Base-by-base conservation (phyloP, 2,329 filamentous ascomycete species). In the Stachybotrys echinatus region DNA sequence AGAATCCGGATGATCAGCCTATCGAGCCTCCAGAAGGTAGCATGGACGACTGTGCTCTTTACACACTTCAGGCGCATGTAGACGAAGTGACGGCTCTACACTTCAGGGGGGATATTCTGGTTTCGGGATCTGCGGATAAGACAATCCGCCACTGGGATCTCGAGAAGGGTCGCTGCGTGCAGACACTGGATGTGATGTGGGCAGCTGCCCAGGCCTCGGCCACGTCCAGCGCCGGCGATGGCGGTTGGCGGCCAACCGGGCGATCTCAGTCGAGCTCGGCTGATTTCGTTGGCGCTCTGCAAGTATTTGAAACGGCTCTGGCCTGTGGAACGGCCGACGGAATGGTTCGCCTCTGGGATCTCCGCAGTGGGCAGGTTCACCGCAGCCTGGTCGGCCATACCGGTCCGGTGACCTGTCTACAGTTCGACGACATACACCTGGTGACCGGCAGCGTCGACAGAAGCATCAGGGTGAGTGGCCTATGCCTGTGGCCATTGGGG, bases 101-200 rank as follows among this genome's bases (percentile, higher is more conserved):
- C 70, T 95, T 99, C 72, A 81, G 85, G 52, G 89, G 89, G 49
- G 86, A 96, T 58, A 91, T 89, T 0, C 79, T 99, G 17, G 91
- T 99, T 27, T 99, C 94, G 2, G 94, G 94, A 12, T 97, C 92
- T 7, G 88, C 94, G 1, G 94, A 99, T 73, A 99, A 99, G 77
- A 99, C 94, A 1, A 76, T 99, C 49, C 85, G 94, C 42, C 94
- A 99, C 67, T 99, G 94, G 94, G 94, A 99, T 74, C 78, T 99
- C 46, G 89, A 92, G 61, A 96, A 92, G 66, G 94, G 94, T n/a
- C 87, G 94, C 45, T 97, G 94, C 67, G 89, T 99, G 48, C 94
- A 99, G 70, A 99, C 94, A 3, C 76, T 99, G 45, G 94, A 99
- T 69, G 92, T 99, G 6, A 88, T 99, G 66, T 99, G 94, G 94